These are phyloP conservation scores for Arachis hypogaea DNA, from an alignment of 306 rosid species.

Conservation along the genomic window DNA sequence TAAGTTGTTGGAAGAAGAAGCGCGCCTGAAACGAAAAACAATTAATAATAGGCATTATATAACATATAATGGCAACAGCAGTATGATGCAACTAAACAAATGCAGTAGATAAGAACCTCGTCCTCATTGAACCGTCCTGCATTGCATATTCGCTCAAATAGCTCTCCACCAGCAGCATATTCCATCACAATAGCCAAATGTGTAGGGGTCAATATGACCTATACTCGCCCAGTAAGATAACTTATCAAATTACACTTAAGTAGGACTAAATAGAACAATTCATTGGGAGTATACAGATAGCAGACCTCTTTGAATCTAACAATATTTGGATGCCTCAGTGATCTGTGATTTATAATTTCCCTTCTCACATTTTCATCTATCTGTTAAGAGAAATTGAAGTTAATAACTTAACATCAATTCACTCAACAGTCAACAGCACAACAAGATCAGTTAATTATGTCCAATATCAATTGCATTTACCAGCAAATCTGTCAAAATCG, in stretches of 20 bases:
- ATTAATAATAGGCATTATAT: conserved; percentile 30
- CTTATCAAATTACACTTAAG: conserved; percentile 16
- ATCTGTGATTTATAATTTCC: conserved; percentile 95
- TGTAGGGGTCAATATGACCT: conserved; percentile 88
- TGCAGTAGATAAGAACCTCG: conserved; percentile 60
- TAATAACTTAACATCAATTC: conserved; percentile 10
- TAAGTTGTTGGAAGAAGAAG: conserved; percentile 93
- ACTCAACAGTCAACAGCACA: no score
- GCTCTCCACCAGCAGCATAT: conserved; percentile 96
- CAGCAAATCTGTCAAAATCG: neutral
- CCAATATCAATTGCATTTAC: neutral
- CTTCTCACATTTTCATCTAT: conserved; percentile 94
- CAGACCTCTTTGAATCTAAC: conserved; percentile 96
- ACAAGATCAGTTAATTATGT: no score
- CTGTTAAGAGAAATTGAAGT: conserved; percentile 50
- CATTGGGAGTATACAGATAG: conserved; percentile 34
- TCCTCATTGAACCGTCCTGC: conserved; percentile 94
- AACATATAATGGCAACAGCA: conserved; percentile 19
- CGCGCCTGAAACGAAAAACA: conserved; percentile 75
- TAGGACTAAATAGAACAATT: conserved; percentile 25
- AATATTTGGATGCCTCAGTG: conserved; percentile 94
- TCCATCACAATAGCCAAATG: conserved; percentile 97
- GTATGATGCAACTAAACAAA: conserved; percentile 23
- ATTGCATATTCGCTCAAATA: conserved; percentile 95
- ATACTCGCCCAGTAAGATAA: conserved; percentile 24